Evolutionary conservation across 2,329 filamentous ascomycete species (phyloP).

Genomic region (Canariomyces notabilis): DNA sequence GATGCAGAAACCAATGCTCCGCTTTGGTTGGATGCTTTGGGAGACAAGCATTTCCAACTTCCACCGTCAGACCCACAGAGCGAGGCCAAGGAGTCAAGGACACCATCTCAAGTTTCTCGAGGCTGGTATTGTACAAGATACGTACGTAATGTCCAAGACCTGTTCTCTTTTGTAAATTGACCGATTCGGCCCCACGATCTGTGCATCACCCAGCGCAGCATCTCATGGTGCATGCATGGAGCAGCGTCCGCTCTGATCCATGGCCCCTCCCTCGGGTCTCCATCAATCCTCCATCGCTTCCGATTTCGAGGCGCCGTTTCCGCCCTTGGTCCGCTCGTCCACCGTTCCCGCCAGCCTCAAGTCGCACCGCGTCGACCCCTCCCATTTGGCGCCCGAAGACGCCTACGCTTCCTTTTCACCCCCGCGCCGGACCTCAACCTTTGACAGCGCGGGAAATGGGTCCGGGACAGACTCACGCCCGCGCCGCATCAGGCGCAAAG

Average conservation of each 20-base stretch:
- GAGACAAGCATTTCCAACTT: too few species aligned
- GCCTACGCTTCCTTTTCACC: constrained; percentile 64
- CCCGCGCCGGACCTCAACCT: constrained; percentile 47
- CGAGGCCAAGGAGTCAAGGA: too few species aligned
- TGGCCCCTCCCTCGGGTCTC: constrained; percentile 30
- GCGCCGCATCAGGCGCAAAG: constrained; percentile 41
- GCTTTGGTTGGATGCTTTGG: too few species aligned
- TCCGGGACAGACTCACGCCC: constrained; percentile 33
- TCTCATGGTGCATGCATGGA: constrained; percentile 6
- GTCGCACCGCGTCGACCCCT: constrained; percentile 50
- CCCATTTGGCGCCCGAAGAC: constrained; percentile 76
- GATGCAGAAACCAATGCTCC: too few species aligned
- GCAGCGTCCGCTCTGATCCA: constrained; percentile 17
- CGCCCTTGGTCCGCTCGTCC: constrained; percentile 36
- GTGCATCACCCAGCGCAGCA: background rate
- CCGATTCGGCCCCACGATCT: background rate
- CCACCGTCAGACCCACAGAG: too few species aligned
- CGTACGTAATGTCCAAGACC: too few species aligned
- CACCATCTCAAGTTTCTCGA: too few species aligned
- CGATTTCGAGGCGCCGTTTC: constrained; percentile 27
- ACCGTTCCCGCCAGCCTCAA: constrained; percentile 35
- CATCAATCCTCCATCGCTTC: constrained; percentile 26
- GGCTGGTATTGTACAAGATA: too few species aligned
- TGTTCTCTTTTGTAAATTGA: background rate
- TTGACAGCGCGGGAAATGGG: constrained; percentile 32